Evolutionary conservation across 805 yeast genomes (phyloP).

Genomic region (Starmerella davenportii): DNA sequence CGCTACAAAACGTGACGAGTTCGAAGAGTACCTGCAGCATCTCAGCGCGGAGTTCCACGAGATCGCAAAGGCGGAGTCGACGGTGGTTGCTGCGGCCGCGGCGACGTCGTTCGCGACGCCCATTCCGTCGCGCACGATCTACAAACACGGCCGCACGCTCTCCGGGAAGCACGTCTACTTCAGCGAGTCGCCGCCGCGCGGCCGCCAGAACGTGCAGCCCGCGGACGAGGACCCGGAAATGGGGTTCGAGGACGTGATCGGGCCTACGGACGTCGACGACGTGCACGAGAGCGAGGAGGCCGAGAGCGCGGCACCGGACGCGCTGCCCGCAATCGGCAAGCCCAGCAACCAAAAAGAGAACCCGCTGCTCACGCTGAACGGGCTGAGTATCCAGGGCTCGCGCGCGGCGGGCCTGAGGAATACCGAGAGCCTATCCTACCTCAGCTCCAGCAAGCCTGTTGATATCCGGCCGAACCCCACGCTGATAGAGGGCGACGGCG

Average conservation of each 20-base stretch:
- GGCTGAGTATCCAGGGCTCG: background rate
- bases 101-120: background rate
- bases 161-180: constrained; percentile 16
- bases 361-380: background rate
- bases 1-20: constrained; percentile 10
- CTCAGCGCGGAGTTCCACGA: constrained; percentile 3
- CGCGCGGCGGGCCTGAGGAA: background rate
- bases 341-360: background rate
- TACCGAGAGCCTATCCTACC: background rate
- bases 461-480: constrained; percentile 3
- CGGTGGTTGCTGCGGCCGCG: background rate
- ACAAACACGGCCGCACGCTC: constrained; percentile 1
- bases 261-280: background rate
- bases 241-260: constrained; percentile 7
- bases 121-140: background rate
- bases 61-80: constrained; percentile 1
- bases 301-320: background rate
- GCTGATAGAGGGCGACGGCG: constrained; percentile 12
- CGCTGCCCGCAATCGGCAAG: background rate
- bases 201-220: constrained; percentile 1
- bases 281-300: background rate
- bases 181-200: constrained; percentile 11
- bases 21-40: constrained; percentile 8
- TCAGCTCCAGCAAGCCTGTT: constrained; percentile 7
- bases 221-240: constrained; percentile 3